Base-by-base conservation (phyloP, 371 early-diverging fungal genomes). In the Dentiscutata heterogama region DNA sequence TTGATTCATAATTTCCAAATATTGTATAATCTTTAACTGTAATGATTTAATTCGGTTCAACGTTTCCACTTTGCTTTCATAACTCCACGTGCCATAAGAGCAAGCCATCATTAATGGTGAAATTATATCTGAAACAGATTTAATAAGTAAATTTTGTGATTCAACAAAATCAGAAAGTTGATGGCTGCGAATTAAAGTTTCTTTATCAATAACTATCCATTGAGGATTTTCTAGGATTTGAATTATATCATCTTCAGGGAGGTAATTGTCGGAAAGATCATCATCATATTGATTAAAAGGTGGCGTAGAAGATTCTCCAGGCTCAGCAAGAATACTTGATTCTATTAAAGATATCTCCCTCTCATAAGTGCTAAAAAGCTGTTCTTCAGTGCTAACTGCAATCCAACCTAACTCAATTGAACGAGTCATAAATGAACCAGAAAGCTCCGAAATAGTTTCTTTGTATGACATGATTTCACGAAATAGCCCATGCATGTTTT, bases 71-170 rank as follows among this genome's bases (percentile, higher is more conserved):
- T 20, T 22, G 3, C 29, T 25, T 18, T 79, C 79, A 22, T 18
- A 2, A 3, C 3, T 10, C 80, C 80, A 68, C 2, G 80, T 64
- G 22, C 80, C 80, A 42, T 79, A 68, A 54, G 67, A 68, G 50
- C 65, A 64, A 68, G 80, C 80, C 80, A 79, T 68, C 80, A 79
- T 79, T 53, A 79, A 67, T 67, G 80, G 80, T 18, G 68, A 67
- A 60, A 79, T 29, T 39, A 79, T 54, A 27, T n/a, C 51, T 22
- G 29, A 50, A 50, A 79, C 22, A 8, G 70, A 65, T 16, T 61
- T n/a, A 13, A 79, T 54, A 39, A 79, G 56, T 13, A 51, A 35
- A 8, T 46, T 35, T 31, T 68, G 80, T 4, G 68, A 51, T 29
- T 79, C 65, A 25, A 51, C 18, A 56, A 79, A 67, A 39, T 79